These are phyloP conservation scores for Xylaria cubensis DNA, from an alignment of 495 filamentous ascomycete species.

Conservation along the genomic window DNA sequence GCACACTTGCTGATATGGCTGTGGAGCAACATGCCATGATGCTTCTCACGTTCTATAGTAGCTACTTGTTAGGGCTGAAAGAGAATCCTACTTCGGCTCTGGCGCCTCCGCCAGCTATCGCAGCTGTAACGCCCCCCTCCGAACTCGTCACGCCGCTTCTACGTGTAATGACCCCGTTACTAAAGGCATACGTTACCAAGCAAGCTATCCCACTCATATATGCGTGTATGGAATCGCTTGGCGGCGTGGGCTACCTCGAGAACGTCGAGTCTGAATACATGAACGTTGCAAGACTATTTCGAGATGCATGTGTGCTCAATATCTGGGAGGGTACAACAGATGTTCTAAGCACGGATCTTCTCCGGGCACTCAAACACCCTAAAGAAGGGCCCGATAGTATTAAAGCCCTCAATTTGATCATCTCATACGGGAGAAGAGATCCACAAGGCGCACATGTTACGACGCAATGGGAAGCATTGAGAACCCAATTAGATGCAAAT, in stretches of 20 bases:
- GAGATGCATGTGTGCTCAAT: constrained; percentile 65
- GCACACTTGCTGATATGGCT: constrained; percentile 58
- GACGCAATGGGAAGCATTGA: constrained; percentile 36
- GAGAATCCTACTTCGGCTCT: constrained; percentile 16
- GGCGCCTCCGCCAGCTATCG: not conserved
- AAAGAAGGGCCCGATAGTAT: constrained; percentile 21
- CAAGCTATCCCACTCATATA: constrained; percentile 55
- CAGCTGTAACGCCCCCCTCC: constrained; percentile 2
- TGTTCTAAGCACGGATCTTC: constrained; percentile 65
- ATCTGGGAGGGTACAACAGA: constrained; percentile 78
- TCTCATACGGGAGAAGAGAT: not conserved
- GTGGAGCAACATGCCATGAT: constrained; percentile 57
- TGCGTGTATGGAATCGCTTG: constrained; percentile 70
- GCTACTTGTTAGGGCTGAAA: constrained; percentile 24
- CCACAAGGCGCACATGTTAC: not conserved
- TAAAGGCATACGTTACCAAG: constrained; percentile 66
- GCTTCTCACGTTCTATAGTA: constrained; percentile 45
- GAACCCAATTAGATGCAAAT: constrained; percentile 26
- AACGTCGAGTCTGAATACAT: constrained; percentile 57
- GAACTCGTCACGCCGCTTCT: constrained; percentile 41
- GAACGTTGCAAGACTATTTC: constrained; percentile 67
- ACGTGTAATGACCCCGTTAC: constrained; percentile 65
- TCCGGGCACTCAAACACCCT: constrained; percentile 44
- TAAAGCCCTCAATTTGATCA: constrained; percentile 9
- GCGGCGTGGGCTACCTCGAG: constrained; percentile 74